A percentile compares a stretch with the other conserved stretches of the same genome.
phyloP scores from a whole-genome alignment of 345 rosid species.

The Mangifera indica region DNA sequence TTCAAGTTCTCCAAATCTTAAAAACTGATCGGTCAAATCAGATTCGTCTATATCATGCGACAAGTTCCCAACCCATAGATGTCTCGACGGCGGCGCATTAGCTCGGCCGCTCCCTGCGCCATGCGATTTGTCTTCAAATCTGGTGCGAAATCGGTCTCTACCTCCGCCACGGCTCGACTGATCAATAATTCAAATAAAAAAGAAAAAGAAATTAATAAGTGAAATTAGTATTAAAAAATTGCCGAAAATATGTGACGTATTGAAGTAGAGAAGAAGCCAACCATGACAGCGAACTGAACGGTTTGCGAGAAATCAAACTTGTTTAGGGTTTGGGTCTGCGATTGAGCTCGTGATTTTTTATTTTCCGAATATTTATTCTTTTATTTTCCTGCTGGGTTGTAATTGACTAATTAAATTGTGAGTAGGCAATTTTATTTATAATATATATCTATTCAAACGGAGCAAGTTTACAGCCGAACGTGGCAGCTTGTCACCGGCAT shows the following conservation, averaged over 20 bases:
- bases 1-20: conserved; percentile 71
- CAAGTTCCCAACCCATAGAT: conserved; percentile 92
- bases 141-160: conserved; percentile 38
- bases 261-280: conserved; percentile 5
- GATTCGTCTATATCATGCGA: conserved; percentile 55
- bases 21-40: conserved; percentile 51
- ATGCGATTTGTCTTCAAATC: conserved; percentile 29
- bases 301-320: not conserved
- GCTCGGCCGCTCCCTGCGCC: conserved; percentile 26
- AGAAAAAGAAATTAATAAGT: not conserved
- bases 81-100: conserved; percentile 75
- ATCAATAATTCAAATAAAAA: not conserved
- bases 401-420: not conserved
- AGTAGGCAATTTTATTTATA: not conserved
- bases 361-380: not conserved
- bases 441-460: not conserved
- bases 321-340: not conserved
- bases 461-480: not conserved
- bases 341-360: not conserved
- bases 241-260: not conserved
- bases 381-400: not conserved
- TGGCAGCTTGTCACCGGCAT: conserved; percentile 2
- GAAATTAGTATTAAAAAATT: not conserved
- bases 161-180: conserved; percentile 41
- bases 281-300: conserved; percentile 13